Base-by-base conservation (phyloP, 2,329 filamentous ascomycete genomes). In the Apiospora aurea region DNA sequence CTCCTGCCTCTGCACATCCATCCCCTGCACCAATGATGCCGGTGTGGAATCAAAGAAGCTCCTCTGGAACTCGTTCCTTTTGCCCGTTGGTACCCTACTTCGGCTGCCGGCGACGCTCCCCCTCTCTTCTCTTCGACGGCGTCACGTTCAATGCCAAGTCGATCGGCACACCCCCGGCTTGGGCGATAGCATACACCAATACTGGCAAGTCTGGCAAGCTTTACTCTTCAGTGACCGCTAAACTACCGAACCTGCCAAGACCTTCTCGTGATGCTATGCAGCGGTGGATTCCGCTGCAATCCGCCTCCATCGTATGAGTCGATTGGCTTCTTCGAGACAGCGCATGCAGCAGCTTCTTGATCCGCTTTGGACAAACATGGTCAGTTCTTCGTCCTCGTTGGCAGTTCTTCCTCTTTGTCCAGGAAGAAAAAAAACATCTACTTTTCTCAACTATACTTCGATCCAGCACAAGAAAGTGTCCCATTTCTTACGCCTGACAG, bases 361-460 rank as follows among this genome's bases (percentile, higher is more conserved):
- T 41, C 34, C 34, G 57, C 57, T 64, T 57, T 64, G 34, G 34
- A 61, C 57, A 64, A 41, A 64, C 57, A 64, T n/a, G 34, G 34
- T 1, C 29, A 61, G 16, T 6, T 41, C 21, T 8, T 64, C 57
- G 16, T 7, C 29, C 18, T 61, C 16, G 29, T 21, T 21, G 57
- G 7, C 10, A n/a, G 34, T 41, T 34, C 6, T 41, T 8, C 34
- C 41, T 13, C 34, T n/a, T 64, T 13, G 6, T n/a, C n/a, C 11
- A 41, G 10, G 11, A 64, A 2, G 3, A 11, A 41, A 10, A n/a
- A 41, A 2, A 2, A 13, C 10, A 1, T 14, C 5, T 21, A 5
- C 57, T 24, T 41, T 41, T n/a, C 18, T 64, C 34, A 38, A 41
- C 34, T 0, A 14, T n/a, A 21, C 41, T 64, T 64, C 57, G 29